These are phyloP conservation scores for Ottelia alismoides DNA, from an alignment of 106 monocot genomes.

Conservation along the genomic window DNA sequence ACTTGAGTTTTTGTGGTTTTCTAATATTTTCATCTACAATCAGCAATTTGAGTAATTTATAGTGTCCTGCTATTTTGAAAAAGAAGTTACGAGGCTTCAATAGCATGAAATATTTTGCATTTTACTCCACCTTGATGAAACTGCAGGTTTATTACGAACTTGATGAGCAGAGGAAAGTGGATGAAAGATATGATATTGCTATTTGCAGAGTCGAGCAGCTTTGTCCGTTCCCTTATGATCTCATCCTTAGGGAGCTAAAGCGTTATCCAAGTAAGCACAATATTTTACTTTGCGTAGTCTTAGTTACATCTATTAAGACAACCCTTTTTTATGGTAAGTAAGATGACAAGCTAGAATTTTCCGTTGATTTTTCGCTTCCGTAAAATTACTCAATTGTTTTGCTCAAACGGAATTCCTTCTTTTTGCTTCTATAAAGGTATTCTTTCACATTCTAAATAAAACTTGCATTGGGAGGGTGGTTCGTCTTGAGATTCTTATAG, in stretches of 20 bases:
- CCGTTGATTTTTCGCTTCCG: too few relatives aligned
- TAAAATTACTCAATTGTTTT: too few relatives aligned
- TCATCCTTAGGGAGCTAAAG: conserved; percentile 87
- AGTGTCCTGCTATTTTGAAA: not conserved
- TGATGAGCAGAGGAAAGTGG: conserved; percentile 66
- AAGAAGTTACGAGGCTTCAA: not conserved
- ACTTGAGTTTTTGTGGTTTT: not conserved
- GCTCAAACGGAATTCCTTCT: too few relatives aligned
- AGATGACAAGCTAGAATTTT: too few relatives aligned
- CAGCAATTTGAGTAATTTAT: not conserved
- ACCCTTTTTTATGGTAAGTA: too few relatives aligned
- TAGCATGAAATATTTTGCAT: not conserved
- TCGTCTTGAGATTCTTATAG: too few relatives aligned
- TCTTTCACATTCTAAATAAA: too few relatives aligned
- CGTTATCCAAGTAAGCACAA: conserved; percentile 82
- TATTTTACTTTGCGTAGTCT: conserved; percentile 68
- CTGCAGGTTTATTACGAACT: conserved; percentile 86
- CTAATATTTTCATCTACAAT: not conserved
- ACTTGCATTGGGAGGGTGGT: too few relatives aligned
- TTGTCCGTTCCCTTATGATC: conserved; percentile 92
- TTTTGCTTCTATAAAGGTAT: too few relatives aligned
- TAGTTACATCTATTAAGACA: conserved; percentile 81
- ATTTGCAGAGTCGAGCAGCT: conserved; percentile 96
- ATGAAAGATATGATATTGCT: conserved; percentile 56
- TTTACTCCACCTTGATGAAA: not conserved